phyloP scores from a whole-genome alignment of 352 stramenopile species.

The Pythium phragmiticola region DNA sequence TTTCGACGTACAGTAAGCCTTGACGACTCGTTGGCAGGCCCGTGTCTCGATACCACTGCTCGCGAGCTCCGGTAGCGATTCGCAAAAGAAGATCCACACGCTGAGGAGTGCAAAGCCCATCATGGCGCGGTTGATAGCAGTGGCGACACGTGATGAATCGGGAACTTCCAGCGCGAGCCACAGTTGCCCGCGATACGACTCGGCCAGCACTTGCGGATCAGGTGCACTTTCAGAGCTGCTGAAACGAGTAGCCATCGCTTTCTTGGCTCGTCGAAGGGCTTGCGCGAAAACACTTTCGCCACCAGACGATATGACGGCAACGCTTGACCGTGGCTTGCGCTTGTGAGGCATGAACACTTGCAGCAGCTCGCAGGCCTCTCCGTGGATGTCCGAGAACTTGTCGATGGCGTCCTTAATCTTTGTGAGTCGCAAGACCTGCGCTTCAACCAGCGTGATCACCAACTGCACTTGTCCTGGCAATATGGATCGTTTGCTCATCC shows the following conservation, averaged over 20 bases:
- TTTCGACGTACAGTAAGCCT: constrained; percentile 44
- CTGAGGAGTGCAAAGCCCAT: constrained; percentile 55
- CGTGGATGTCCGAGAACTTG: constrained; percentile 39
- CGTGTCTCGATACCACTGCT: constrained; percentile 40
- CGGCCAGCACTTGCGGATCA: constrained; percentile 17
- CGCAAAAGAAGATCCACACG: constrained; percentile 64
- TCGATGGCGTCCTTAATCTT: constrained; percentile 53
- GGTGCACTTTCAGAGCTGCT: constrained; percentile 13
- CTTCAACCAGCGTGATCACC: constrained; percentile 31
- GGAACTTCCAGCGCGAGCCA: constrained; percentile 64
- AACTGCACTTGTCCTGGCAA: not conserved
- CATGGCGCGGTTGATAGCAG: constrained; percentile 57
- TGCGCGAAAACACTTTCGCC: constrained; percentile 38
- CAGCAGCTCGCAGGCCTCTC: constrained; percentile 37
- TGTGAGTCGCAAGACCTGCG: constrained; percentile 31
- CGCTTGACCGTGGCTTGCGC: constrained; percentile 17
- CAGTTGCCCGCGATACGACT: constrained; percentile 40
- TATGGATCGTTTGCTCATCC: not conserved
- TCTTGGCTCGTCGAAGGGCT: constrained; percentile 46
- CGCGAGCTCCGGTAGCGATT: constrained; percentile 69
- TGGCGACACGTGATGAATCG: constrained; percentile 49
- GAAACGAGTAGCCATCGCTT: constrained; percentile 33
- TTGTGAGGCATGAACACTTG: constrained; percentile 61
- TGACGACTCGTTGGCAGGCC: constrained; percentile 47
- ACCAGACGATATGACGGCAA: not conserved